Percentiles rank a stretch among this genome's conserved stretches.
Evolutionary conservation across 257 asterid species (phyloP).

Genomic region (Coffea eugenioides): DNA sequence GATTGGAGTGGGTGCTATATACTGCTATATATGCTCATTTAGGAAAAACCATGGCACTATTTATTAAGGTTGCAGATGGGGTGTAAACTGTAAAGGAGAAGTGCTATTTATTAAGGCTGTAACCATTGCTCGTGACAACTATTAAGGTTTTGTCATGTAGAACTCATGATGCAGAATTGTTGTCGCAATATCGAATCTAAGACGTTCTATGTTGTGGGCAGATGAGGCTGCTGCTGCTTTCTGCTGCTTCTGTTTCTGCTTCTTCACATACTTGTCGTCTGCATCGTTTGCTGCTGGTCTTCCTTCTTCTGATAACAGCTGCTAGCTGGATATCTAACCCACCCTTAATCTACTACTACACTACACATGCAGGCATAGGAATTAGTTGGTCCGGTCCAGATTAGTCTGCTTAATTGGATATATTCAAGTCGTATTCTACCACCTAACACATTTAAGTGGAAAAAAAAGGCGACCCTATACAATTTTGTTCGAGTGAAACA

Average conservation of each 20-base stretch:
- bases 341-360: background rate
- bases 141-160: constrained; percentile 1
- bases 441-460: too few relatives aligned
- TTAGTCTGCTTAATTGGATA: background rate
- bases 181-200: background rate
- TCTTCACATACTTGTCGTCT: background rate
- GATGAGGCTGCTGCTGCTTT: background rate
- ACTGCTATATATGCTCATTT: background rate
- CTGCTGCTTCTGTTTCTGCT: background rate
- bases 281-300: background rate
- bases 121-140: constrained; percentile 12
- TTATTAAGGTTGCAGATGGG: background rate
- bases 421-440: too few relatives aligned
- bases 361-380: too few relatives aligned
- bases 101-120: background rate
- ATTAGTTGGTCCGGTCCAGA: background rate
- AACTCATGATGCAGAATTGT: background rate
- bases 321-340: background rate
- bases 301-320: too few relatives aligned
- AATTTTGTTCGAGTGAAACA: background rate
- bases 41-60: background rate
- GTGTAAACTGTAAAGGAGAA: background rate
- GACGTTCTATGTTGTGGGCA: background rate
- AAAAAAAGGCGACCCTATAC: background rate
- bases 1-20: background rate